Conservation (phyloP, 2,329 filamentous ascomycete genomes). For the Monosporascus sp. region DNA sequence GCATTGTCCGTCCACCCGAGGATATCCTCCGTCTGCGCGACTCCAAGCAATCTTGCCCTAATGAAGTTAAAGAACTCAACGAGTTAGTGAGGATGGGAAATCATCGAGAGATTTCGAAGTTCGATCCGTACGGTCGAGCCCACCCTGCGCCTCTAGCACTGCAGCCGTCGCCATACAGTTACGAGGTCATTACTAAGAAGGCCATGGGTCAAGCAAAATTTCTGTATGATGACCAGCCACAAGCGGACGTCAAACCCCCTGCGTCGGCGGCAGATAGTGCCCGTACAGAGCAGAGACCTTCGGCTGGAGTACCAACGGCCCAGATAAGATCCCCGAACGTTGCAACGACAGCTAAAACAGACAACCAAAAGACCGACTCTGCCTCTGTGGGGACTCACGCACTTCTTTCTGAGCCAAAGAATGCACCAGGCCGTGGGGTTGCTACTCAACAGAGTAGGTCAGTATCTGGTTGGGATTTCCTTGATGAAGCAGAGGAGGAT, state of each 20-base stretch:
- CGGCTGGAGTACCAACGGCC: not conserved
- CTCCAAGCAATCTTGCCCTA: not conserved
- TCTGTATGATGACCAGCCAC: not conserved
- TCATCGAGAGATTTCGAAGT: not conserved
- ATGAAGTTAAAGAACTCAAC: not conserved
- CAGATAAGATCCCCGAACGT: too few species aligned
- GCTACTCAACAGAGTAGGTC: too few species aligned
- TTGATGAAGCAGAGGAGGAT: too few species aligned
- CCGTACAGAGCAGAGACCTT: not conserved
- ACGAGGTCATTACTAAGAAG: not conserved
- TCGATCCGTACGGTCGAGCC: not conserved
- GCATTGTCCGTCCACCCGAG: not conserved
- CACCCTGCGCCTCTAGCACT: too few species aligned
- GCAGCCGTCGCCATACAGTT: too few species aligned
- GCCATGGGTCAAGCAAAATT: not conserved
- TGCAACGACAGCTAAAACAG: not conserved
- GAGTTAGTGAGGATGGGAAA: not conserved
- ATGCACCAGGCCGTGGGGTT: too few species aligned
- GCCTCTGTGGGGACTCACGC: too few species aligned
- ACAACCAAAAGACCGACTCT: too few species aligned
- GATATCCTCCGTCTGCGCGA: not conserved
- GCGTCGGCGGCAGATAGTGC: not conserved
- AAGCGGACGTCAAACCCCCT: not conserved
- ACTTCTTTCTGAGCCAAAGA: too few species aligned
- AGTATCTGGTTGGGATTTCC: too few species aligned